Evolutionary conservation across 2,329 filamentous ascomycete genomes (phyloP).

Genomic region (Cercospora brassicicola): DNA sequence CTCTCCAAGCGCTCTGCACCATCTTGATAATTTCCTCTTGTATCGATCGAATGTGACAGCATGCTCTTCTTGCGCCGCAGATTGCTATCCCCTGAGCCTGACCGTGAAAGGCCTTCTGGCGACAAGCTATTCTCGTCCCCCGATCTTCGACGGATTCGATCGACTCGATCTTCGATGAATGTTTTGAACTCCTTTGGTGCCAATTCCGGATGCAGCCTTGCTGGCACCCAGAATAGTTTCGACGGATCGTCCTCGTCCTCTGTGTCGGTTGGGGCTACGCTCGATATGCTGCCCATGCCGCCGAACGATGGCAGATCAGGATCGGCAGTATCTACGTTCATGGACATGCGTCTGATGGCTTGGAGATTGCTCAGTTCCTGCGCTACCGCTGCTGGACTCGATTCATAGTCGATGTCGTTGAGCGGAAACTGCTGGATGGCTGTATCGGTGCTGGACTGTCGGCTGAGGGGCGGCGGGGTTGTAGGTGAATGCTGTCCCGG

Average conservation of each 20-base stretch:
- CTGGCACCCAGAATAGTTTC: constrained; percentile 91
- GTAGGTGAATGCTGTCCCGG: constrained; percentile 28
- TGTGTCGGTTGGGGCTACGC: constrained; percentile 66
- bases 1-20: constrained; percentile 77
- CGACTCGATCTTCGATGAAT: constrained; percentile 89
- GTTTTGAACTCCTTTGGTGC: constrained; percentile 96
- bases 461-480: constrained; percentile 45
- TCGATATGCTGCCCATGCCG: constrained; percentile 57
- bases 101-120: constrained; percentile 57
- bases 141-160: constrained; percentile 82
- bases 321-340: constrained; percentile 75
- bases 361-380: constrained; percentile 92
- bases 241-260: constrained; percentile 87
- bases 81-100: constrained; percentile 59
- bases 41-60: constrained; percentile 88
- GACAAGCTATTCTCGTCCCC: constrained; percentile 65
- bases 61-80: constrained; percentile 89
- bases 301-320: constrained; percentile 75
- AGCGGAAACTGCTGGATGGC: constrained; percentile 59
- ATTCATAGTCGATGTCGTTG: constrained; percentile 85
- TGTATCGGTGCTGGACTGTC: constrained; percentile 39
- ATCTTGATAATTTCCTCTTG: constrained; percentile 72
- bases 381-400: constrained; percentile 82
- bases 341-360: constrained; percentile 86
- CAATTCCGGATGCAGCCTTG: constrained; percentile 87